Base-by-base conservation (phyloP, 2,329 filamentous ascomycete species). In the Botrytis hyacinthi region DNA sequence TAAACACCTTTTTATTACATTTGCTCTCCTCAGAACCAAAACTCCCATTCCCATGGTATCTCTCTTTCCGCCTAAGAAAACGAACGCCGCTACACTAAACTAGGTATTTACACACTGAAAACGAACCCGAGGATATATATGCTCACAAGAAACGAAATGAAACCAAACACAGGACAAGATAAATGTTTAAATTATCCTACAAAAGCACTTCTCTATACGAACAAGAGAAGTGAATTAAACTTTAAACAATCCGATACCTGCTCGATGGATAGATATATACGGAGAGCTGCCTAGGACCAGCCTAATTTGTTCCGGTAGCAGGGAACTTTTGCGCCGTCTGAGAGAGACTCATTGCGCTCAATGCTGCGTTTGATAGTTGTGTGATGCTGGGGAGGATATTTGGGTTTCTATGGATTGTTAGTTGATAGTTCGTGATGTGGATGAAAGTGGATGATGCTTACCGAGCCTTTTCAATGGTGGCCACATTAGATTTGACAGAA, bases 331-430 rank as follows among this genome's bases (percentile, higher is more conserved):
- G 67, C 12, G 74, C 74, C 4, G 73, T 77, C 29, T 48, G 60
- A 40, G 76, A 63, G 16, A 77, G 48, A 7, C 75, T 73, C 35
- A 75, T 60, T 29, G 75, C 76, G 10, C 69, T 59, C 59, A 79
- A 72, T 12, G 78, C 78, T 14, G 76, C 72, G 26, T 79, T 78
- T 7, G 77, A 78, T 14, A 79, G 74, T 57, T 77, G 72, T 4
- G 78, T 79, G 72, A 79, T 79, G 51, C 76, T 78, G 12, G 78
- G 78, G 51, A 79, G 75, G 51, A 79, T 79, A 35, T 79, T 73
- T 14, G 78, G 75, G 54, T 79, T 79, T 76, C 78, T 78, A 40
- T 54, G 32, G 10, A 10, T 57, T 6, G 54, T 62, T 22, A 73
- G 75, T 26, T 22, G 6, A 42, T 26, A n/a, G 22, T 26, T 12